A percentile compares a stretch with the other conserved stretches of the same genome.
Conservation (phyloP, 306 rosid genomes). For the Dalbergia cultrata region DNA sequence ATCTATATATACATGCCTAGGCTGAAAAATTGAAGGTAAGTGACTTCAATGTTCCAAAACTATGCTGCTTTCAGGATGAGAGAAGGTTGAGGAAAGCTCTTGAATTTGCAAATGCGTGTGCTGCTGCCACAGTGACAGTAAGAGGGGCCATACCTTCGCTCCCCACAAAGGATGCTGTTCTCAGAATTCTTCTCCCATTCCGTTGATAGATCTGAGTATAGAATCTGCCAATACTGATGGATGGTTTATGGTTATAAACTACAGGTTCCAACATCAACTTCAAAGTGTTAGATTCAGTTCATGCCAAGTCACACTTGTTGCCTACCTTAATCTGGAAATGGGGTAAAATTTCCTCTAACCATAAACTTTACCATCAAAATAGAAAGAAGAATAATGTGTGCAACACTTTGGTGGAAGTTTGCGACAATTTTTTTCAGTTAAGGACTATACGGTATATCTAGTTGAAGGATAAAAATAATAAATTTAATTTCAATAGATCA, state of each 20-base stretch:
- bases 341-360: background rate
- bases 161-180: conserved; percentile 43
- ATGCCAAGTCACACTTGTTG: background rate
- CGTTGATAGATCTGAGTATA: background rate
- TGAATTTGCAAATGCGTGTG: conserved; percentile 57
- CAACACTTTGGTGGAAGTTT: background rate
- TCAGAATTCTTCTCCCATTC: background rate
- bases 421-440: background rate
- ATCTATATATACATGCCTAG: no score
- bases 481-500: no score
- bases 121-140: conserved; percentile 41
- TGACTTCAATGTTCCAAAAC: background rate
- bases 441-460: no score
- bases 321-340: background rate
- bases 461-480: no score
- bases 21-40: background rate
- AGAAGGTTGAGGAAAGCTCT: conserved; percentile 42
- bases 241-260: no score
- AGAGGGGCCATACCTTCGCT: conserved; percentile 55
- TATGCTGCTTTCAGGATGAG: conserved; percentile 52
- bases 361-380: background rate
- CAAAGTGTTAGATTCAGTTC: background rate
- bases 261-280: background rate
- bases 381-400: background rate
- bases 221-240: background rate